phyloP scores from a whole-genome alignment of 2,329 filamentous ascomycete species.

The Cladophialophora yegresii region DNA sequence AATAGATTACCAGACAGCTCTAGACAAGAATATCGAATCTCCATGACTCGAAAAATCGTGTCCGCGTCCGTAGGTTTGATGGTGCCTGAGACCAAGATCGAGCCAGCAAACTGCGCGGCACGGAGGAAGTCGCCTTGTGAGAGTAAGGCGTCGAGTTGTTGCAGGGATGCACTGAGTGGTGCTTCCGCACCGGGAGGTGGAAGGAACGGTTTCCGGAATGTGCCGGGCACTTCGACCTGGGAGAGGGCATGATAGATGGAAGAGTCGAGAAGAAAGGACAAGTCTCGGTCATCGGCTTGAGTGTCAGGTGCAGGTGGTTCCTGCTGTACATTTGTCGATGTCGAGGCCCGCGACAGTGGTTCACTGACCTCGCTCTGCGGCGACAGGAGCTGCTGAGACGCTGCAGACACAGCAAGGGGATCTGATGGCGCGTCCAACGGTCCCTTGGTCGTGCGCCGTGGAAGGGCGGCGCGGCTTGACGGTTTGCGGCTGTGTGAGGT shows the following conservation, averaged over 20 bases:
- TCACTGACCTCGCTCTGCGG: slow-evolving; percentile 11
- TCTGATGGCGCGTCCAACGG: slow-evolving; percentile 71
- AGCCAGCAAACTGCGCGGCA: slow-evolving; percentile 60
- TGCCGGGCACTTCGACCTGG: slow-evolving; percentile 58
- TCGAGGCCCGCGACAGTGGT: background rate
- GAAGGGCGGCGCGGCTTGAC: slow-evolving; percentile 42
- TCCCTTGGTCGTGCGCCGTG: slow-evolving; percentile 72
- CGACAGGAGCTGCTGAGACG: slow-evolving; percentile 8
- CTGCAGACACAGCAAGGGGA: slow-evolving; percentile 52
- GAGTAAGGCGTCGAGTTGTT: slow-evolving; percentile 65
- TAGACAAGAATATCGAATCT: slow-evolving; percentile 78
- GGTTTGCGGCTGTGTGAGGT: slow-evolving; percentile 30
- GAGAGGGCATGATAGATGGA: slow-evolving; percentile 82
- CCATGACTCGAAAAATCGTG: slow-evolving; percentile 74
- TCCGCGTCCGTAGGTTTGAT: slow-evolving; percentile 56
- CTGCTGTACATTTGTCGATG: background rate
- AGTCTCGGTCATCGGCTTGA: slow-evolving; percentile 61
- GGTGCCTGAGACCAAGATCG: slow-evolving; percentile 47
- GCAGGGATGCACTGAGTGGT: slow-evolving; percentile 47
- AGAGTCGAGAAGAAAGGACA: slow-evolving; percentile 75
- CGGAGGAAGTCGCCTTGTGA: slow-evolving; percentile 74
- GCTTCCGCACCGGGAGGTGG: slow-evolving; percentile 63
- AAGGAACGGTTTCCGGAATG: slow-evolving; percentile 70
- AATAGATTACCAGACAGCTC: slow-evolving; percentile 72
- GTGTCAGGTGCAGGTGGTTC: background rate